These are phyloP conservation scores for Breviolum minutum DNA, from an alignment of 73 alveolate species.

Conservation along the genomic window DNA sequence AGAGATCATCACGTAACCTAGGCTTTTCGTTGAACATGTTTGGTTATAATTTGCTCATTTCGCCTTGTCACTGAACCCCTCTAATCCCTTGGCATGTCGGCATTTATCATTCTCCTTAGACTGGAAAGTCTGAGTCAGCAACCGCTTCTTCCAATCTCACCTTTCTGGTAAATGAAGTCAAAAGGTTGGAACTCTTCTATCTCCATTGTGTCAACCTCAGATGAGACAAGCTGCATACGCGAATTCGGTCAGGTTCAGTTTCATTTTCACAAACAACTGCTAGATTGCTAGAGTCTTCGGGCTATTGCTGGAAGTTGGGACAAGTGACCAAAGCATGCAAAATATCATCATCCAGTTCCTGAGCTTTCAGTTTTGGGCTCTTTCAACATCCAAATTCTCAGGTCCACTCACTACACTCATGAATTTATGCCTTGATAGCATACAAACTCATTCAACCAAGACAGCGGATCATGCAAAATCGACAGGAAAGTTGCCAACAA, in stretches of 20 bases:
- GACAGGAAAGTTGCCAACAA: neutral
- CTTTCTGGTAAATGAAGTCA: slow-evolving; percentile 38
- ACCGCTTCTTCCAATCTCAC: slow-evolving; percentile 61
- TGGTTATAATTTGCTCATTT: neutral
- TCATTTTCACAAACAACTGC: neutral
- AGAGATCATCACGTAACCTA: slow-evolving; percentile 59
- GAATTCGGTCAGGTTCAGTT: too few species aligned
- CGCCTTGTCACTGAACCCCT: neutral
- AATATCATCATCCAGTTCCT: slow-evolving; percentile 78
- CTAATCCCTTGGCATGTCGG: too few species aligned
- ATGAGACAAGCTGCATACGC: neutral
- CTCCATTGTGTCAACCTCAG: slow-evolving; percentile 86
- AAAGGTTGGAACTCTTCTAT: slow-evolving; percentile 62
- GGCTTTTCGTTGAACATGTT: neutral
- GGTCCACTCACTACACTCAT: neutral
- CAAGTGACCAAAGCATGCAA: slow-evolving; percentile 51
- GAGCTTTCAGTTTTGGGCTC: neutral
- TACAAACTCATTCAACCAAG: too few species aligned
- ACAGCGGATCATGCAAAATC: too few species aligned
- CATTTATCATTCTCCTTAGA: neutral
- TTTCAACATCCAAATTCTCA: neutral
- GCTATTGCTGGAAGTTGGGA: neutral
- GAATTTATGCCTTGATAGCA: neutral
- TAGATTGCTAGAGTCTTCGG: neutral
- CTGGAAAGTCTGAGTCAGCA: neutral